Evolutionary conservation across 352 stramenopile genomes (phyloP), one percentile per base, ranked within the genome.

Genomic region (Pythium angustatum): DNA sequence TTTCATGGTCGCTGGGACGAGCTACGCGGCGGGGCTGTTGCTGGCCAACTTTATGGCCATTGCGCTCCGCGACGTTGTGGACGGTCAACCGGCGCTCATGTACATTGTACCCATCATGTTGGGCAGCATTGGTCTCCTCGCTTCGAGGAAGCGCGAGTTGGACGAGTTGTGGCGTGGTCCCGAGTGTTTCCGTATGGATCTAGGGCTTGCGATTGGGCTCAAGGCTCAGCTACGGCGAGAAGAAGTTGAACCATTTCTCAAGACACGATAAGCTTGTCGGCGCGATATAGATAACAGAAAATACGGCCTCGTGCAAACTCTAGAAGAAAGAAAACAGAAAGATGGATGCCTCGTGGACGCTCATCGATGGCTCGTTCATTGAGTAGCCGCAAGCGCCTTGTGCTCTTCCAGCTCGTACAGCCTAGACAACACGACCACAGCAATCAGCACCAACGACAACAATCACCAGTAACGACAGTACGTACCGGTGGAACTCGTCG

Each of bases 31-130:
- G 9, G 93, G 93, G 2, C 76, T 99, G 34, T 69, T 96, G 53
- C 85, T 96, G 68, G 96, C 96, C 15, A 98, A 98, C 77, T 61
- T 85, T 10, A 89, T 89, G 79, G 93, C 95, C 0, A 91, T 98
- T 31, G 88, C 96, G 47, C 59, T 98, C 1, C 95, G 96, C 68
- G 54, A 86, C 41, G 84, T 98, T 52, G 71, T 91, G 11, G 68
- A 74, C 6, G 94, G 96, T 10, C 96, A 99, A 64, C 96, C 94
- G 10, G 96, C 96, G 26, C 77, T 99, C 10, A 89, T 99, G 76
- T 99, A 99, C 75, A 80, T 99, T 26, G 96, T 99, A 1, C 93
- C 93, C 17, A 78, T 81, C 31, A 97, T 91, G 68, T 69, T 98
- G 9, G 60, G 79, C 4, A 73, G 83, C 8, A 81, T 98, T 28